Evolutionary conservation across 306 rosid genomes (phyloP).

Genomic region (Echinosophora koreensis): DNA sequence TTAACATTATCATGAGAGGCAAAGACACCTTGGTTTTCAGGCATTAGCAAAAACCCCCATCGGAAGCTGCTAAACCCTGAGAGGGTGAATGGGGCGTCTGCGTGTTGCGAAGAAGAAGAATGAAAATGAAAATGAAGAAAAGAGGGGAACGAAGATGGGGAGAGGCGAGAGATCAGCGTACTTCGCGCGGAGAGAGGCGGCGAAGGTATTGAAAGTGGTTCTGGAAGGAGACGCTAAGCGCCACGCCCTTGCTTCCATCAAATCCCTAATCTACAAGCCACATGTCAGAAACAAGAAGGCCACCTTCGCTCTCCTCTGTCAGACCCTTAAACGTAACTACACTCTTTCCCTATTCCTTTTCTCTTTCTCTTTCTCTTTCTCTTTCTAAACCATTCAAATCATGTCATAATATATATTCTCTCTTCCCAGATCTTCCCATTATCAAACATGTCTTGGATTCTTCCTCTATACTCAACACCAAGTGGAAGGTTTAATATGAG

Average conservation of each 20-base stretch:
- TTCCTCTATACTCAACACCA: constrained; percentile 61
- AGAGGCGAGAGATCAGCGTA: constrained; percentile 82
- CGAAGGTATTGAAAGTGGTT: constrained; percentile 70
- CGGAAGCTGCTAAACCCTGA: constrained; percentile 28
- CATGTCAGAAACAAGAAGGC: constrained; percentile 88
- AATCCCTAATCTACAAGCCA: constrained; percentile 83
- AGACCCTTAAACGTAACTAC: constrained; percentile 85
- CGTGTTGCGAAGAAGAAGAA: background rate
- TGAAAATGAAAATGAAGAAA: constrained; percentile 36
- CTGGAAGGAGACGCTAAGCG: constrained; percentile 87
- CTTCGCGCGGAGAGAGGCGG: constrained; percentile 89
- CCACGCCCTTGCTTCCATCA: constrained; percentile 86
- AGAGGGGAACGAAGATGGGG: constrained; percentile 24
- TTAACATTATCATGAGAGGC: no score
- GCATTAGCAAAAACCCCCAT: constrained; percentile 21
- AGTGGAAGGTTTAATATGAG: constrained; percentile 78
- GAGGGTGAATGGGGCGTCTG: constrained; percentile 7
- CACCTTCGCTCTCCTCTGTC: constrained; percentile 81
- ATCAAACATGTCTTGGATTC: constrained; percentile 73
- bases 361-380: background rate
- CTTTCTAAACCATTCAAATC: no score
- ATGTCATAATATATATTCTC: background rate
- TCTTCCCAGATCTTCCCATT: constrained; percentile 72
- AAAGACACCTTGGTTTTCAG: no score
- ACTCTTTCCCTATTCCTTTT: background rate